Evolutionary conservation across 2,329 filamentous ascomycete species (phyloP).

Genomic region (Penicillium sp.): DNA sequence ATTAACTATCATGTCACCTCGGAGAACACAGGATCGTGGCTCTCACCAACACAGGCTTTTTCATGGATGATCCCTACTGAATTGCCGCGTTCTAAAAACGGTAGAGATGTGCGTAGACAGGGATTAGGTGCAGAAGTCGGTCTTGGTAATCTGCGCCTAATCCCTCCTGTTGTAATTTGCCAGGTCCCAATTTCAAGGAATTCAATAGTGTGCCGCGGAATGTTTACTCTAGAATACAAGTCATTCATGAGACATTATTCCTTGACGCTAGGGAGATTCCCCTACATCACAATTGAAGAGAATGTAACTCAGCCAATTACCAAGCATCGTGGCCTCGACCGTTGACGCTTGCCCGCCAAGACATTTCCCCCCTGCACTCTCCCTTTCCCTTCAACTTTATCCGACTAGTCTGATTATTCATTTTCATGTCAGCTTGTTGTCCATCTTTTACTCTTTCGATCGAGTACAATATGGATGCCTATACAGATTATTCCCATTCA

Average conservation of each 20-base stretch:
- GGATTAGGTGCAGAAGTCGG: slow-evolving; percentile 1
- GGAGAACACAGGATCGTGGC: neutral
- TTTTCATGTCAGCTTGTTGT: neutral
- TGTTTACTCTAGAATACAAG: too few species aligned
- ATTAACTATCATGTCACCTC: neutral
- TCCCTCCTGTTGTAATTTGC: neutral
- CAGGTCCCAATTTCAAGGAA: neutral
- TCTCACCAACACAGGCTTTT: neutral
- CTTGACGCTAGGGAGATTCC: neutral
- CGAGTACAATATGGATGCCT: too few species aligned
- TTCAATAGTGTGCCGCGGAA: too few species aligned
- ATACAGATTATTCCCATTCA: neutral
- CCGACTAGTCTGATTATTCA: neutral
- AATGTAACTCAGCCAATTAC: slow-evolving; percentile 5
- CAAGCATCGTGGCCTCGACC: slow-evolving; percentile 17
- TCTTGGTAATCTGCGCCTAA: neutral
- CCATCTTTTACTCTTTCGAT: neutral
- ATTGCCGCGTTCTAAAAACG: neutral
- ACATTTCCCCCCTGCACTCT: neutral
- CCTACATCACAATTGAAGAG: neutral
- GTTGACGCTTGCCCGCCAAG: slow-evolving; percentile 8
- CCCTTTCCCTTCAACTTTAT: neutral
- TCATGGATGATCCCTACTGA: neutral
- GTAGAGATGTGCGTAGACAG: slow-evolving; percentile 2
- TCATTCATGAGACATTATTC: neutral